Conservation (phyloP, 208 protist genomes). For the Crithidia expoeki region DNA sequence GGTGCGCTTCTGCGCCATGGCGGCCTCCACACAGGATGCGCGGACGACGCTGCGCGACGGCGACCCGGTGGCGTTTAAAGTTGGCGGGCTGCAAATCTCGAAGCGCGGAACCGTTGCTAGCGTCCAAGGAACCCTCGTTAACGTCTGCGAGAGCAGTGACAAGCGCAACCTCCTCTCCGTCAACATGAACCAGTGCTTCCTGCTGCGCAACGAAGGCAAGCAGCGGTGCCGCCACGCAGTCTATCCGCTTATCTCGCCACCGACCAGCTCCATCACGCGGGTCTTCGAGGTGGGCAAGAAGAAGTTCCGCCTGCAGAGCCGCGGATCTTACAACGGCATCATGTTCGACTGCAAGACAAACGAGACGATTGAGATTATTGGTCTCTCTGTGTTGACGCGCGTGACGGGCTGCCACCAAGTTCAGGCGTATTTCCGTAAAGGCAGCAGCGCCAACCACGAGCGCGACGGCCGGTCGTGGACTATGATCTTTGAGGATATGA, state of each 20-base stretch:
- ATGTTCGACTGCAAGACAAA: slow-evolving; percentile 89
- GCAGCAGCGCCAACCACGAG: slow-evolving; percentile 68
- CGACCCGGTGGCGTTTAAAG: slow-evolving; percentile 61
- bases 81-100: slow-evolving; percentile 54
- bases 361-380: slow-evolving; percentile 73
- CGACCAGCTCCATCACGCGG: slow-evolving; percentile 60
- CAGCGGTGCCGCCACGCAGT: slow-evolving; percentile 38
- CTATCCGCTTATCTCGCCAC: slow-evolving; percentile 69
- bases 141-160: slow-evolving; percentile 65
- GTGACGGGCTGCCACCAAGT: slow-evolving; percentile 77
- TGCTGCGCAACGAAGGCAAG: slow-evolving; percentile 75
- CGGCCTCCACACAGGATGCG: slow-evolving; percentile 33
- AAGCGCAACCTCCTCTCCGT: slow-evolving; percentile 59
- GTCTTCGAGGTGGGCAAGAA: slow-evolving; percentile 87
- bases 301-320: slow-evolving; percentile 70
- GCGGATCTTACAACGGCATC: slow-evolving; percentile 88
- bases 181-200: slow-evolving; percentile 60
- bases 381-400: slow-evolving; percentile 71
- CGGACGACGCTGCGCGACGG: slow-evolving; percentile 41
- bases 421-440: slow-evolving; percentile 87
- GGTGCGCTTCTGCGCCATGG: slow-evolving; percentile 78
- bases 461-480: slow-evolving; percentile 70
- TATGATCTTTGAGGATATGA: slow-evolving; percentile 69
- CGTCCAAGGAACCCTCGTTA: slow-evolving; percentile 38
- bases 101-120: slow-evolving; percentile 64